A percentile compares a stretch with the other conserved stretches of the same genome.
Evolutionary conservation across 2,329 filamentous ascomycete genomes (phyloP).

Genomic region (Westerdykella sp.): DNA sequence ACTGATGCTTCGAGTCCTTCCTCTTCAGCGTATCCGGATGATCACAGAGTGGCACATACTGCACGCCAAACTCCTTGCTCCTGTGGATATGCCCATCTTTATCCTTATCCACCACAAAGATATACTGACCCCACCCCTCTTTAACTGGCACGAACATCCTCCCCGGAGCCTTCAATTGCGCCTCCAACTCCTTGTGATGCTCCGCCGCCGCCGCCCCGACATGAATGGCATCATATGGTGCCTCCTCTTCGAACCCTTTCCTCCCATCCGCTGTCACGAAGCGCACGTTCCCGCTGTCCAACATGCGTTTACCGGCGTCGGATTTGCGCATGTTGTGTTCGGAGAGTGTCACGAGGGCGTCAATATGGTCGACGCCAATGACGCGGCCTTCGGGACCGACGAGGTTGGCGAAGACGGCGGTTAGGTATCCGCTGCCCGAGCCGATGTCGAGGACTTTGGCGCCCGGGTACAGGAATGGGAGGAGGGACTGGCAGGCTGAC

Average conservation of each 20-base stretch:
- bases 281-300: slow-evolving; percentile 58
- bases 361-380: slow-evolving; percentile 47
- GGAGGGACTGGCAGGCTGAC: slow-evolving; percentile 56
- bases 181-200: slow-evolving; percentile 65
- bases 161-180: slow-evolving; percentile 74
- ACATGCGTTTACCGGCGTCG: slow-evolving; percentile 46
- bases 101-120: slow-evolving; percentile 71
- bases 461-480: slow-evolving; percentile 51
- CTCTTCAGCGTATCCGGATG: slow-evolving; percentile 53
- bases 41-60: slow-evolving; percentile 61
- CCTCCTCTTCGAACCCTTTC: slow-evolving; percentile 42
- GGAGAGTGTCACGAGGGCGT: slow-evolving; percentile 40
- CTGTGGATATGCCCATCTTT: slow-evolving; percentile 54
- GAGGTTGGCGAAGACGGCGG: slow-evolving; percentile 78
- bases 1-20: no score
- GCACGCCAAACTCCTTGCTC: slow-evolving; percentile 50
- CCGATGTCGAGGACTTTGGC: slow-evolving; percentile 46
- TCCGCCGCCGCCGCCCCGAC: slow-evolving; percentile 79
- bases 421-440: slow-evolving; percentile 63
- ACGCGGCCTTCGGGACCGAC: slow-evolving; percentile 48
- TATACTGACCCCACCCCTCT: slow-evolving; percentile 52
- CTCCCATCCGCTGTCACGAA: slow-evolving; percentile 68
- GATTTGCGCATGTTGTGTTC: slow-evolving; percentile 41
- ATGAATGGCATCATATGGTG: slow-evolving; percentile 85
- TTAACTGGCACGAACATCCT: slow-evolving; percentile 74